Base-by-base conservation (phyloP, 2,329 filamentous ascomycete genomes). In the Trichoderma guizhouense region DNA sequence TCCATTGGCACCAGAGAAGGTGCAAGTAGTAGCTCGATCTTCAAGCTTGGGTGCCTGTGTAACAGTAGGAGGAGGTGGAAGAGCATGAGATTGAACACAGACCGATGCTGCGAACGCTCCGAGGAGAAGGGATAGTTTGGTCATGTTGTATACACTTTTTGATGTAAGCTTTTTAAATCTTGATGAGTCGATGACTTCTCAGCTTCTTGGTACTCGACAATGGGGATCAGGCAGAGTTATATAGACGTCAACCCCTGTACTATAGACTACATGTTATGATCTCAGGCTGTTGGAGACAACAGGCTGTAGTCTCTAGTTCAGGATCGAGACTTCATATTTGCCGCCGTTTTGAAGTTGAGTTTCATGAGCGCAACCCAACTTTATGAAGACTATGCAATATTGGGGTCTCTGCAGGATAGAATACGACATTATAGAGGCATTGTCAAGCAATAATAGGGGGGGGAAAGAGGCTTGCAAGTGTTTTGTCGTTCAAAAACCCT, bases 21-120 rank as follows among this genome's bases (percentile, higher is more conserved):
- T 69, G 26, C 66, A 69, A 60, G 66, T 43, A 14, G 66, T 69
- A 12, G 66, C 66, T 24, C 66, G 24, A n/a, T 69, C 66, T 51
- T 69, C 36, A n/a, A 69, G 18, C 6, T 61, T 69, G 14, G 66
- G 66, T 9, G 55, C 55, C 14, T 57, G 7, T 3, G 66, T 69
- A 1, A 69, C 66, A 3, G 12, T n/a, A 14, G 66, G 66, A 11
- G 53, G n/a, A 18, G 66, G 12, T 7, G 66, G 55, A 24, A 69
- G 53, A 11, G 36, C 32, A 5, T 60, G 34, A 4, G 66, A 39
- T 51, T 39, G 26, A 14, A 51, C 55, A 18, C 36, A 69, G n/a
- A 24, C 24, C 3, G 55, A 69, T 26, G 55, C 66, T 26, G 55
- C 36, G 26, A 61, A 6, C 26, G 34, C 66, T 51, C 66, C 55